phyloP scores from a whole-genome alignment of 192 early-diverging fungal genomes.

The Backusella macrospora region DNA sequence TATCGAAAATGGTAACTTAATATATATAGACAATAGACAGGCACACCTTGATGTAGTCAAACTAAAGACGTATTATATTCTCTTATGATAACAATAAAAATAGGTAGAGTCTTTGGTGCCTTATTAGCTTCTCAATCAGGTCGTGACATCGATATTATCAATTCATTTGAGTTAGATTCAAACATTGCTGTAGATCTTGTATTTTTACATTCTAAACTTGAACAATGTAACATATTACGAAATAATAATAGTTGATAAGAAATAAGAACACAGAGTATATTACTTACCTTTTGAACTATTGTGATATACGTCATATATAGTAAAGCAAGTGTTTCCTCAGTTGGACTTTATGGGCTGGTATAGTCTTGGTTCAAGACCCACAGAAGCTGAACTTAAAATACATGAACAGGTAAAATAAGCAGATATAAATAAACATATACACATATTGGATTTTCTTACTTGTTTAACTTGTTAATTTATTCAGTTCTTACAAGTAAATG shows the following conservation, averaged over 20 bases:
- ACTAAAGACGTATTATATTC: background rate
- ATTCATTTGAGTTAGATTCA: slow-evolving; percentile 78
- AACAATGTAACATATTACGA: slow-evolving; percentile 65
- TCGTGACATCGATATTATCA: slow-evolving; percentile 82
- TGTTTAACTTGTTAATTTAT: background rate
- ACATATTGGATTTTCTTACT: background rate
- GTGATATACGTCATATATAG: slow-evolving; percentile 39
- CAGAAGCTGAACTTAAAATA: slow-evolving; percentile 63
- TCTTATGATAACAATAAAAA: slow-evolving; percentile 21
- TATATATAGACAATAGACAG: slow-evolving; percentile 3
- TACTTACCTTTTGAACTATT: background rate
- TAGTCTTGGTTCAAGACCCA: slow-evolving; percentile 63
- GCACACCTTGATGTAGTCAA: background rate
- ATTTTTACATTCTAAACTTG: slow-evolving; percentile 73
- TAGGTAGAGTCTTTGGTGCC: slow-evolving; percentile 67
- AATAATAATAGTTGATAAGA: background rate
- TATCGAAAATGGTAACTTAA: slow-evolving; percentile 15
- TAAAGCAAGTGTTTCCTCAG: slow-evolving; percentile 81
- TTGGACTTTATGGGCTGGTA: slow-evolving; percentile 91
- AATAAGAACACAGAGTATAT: background rate
- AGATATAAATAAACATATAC: background rate
- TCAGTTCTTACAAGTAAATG: slow-evolving; percentile 73
- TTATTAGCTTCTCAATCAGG: slow-evolving; percentile 75
- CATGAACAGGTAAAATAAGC: slow-evolving; percentile 68
- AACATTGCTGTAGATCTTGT: slow-evolving; percentile 56